Evolutionary conservation across 441 rosid genomes (phyloP).

Genomic region (Gossypium armourianum): DNA sequence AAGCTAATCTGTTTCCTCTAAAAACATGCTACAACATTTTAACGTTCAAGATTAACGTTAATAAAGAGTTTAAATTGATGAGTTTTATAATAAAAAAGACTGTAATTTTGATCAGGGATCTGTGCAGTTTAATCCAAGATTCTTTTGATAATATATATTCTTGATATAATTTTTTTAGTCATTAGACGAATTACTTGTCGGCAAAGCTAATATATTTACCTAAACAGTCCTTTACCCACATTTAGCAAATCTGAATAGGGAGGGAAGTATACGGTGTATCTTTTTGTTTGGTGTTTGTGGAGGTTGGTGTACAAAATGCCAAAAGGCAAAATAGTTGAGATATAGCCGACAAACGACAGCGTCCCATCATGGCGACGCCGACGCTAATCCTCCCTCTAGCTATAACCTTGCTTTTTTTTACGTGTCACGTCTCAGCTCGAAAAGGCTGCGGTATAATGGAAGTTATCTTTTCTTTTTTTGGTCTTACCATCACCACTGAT

Average conservation of each 20-base stretch:
- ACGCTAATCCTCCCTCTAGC: neutral
- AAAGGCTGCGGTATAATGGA: neutral
- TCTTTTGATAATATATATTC: too few species aligned
- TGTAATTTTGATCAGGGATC: too few species aligned
- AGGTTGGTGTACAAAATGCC: neutral
- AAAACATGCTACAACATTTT: too few species aligned
- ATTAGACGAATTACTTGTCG: too few species aligned
- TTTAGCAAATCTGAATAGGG: neutral
- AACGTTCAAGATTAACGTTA: too few species aligned
- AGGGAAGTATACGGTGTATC: neutral
- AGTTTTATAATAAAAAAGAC: too few species aligned
- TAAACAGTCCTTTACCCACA: too few species aligned
- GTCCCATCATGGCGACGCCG: neutral
- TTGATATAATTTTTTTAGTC: too few species aligned
- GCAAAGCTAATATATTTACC: too few species aligned
- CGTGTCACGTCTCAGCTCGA: neutral
- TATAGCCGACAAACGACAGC: neutral
- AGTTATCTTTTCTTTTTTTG: neutral
- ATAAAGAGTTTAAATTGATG: too few species aligned
- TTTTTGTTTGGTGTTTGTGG: neutral
- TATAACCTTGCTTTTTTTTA: neutral
- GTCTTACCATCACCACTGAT: neutral
- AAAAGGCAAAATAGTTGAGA: neutral
- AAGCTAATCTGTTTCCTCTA: too few species aligned
- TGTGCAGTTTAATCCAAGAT: too few species aligned